Base-by-base conservation (phyloP, 2,329 filamentous ascomycete species). In the Monosporascus cannonballus region DNA sequence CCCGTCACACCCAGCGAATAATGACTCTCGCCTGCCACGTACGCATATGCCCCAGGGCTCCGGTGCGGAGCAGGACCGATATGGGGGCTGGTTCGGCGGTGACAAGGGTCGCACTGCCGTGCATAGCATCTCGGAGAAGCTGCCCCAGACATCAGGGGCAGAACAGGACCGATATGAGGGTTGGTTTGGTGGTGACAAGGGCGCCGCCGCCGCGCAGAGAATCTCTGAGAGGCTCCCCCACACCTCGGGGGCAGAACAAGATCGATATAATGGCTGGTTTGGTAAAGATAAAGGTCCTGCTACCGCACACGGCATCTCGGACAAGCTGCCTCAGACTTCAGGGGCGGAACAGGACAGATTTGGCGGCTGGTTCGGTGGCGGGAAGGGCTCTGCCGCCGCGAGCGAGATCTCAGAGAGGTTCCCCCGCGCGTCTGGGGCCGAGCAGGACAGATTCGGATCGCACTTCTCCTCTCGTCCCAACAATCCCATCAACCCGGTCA, bases 271-370 rank as follows among this genome's bases (percentile, higher is more conserved):
- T 8, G 38, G 58, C 6, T 61, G 57, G 54, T 61, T 64, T 34
- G 59, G 59, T n/a, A 55, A 60, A 3, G 50, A 55, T 9, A 58
- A 58, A 22, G 49, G 37, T 1, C 51, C 53, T 7, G 51, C 49
- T 11, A 52, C 54, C 9, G 53, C 55, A 17, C 51, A 59, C 1
- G 52, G 53, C 7, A 51, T 64, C 25, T 53, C 51, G 37, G 44
- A 47, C 51, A 45, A 59, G 50, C n/a, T 62, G 46, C 48, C 51
- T 53, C 30, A 50, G 36, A 50, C 45, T n/a, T 55, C 59, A 3
- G 56, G 56, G 6, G 62, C 62, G 7, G 62, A 64, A 45, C 59
- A 63, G 39, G 62, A 64, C 30, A 56, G 54, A 1, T 62, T 62
- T 44, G 57, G 51, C 1, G 25, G 57, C 22, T 58, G 56, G 45